phyloP scores from a whole-genome alignment of 805 yeast genomes.

The Yarrowia sp. region DNA sequence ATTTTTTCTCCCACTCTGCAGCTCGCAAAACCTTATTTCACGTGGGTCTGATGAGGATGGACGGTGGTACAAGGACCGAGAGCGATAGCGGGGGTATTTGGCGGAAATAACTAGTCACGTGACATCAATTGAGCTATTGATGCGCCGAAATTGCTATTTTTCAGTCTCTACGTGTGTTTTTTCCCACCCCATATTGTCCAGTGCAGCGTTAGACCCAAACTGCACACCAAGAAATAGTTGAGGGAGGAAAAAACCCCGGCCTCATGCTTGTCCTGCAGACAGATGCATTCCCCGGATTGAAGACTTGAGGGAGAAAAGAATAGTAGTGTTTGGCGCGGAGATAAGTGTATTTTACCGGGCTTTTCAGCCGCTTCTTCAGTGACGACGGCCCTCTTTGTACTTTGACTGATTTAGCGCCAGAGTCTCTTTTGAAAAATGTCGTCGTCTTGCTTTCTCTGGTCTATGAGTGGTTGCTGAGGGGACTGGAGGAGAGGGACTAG shows the following conservation, averaged over 20 bases:
- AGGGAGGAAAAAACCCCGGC: slow-evolving; percentile 1
- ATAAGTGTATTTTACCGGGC: no score
- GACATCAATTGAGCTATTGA: background rate
- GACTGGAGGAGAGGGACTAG: background rate
- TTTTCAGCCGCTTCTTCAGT: background rate
- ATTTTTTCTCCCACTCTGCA: slow-evolving; percentile 26
- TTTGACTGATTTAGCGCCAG: background rate
- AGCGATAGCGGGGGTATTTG: no score
- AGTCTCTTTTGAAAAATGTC: background rate
- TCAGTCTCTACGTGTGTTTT: no score
- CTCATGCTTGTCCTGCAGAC: slow-evolving; percentile 18
- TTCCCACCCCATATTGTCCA: no score
- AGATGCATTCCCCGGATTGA: slow-evolving; percentile 20
- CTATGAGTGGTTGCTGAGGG: background rate
- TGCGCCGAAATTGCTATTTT: no score
- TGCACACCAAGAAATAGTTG: slow-evolving; percentile 4
- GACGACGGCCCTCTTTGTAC: background rate
- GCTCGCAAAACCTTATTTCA: slow-evolving; percentile 3
- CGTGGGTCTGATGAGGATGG: background rate
- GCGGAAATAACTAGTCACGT: background rate
- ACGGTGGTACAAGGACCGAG: no score
- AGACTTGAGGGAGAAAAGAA: background rate
- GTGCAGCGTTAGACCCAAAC: slow-evolving; percentile 1
- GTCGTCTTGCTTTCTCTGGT: slow-evolving; percentile 8
- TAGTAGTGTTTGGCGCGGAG: background rate